These are phyloP conservation scores for Melastoma candidum DNA, from an alignment of 441 rosid species.

Conservation along the genomic window DNA sequence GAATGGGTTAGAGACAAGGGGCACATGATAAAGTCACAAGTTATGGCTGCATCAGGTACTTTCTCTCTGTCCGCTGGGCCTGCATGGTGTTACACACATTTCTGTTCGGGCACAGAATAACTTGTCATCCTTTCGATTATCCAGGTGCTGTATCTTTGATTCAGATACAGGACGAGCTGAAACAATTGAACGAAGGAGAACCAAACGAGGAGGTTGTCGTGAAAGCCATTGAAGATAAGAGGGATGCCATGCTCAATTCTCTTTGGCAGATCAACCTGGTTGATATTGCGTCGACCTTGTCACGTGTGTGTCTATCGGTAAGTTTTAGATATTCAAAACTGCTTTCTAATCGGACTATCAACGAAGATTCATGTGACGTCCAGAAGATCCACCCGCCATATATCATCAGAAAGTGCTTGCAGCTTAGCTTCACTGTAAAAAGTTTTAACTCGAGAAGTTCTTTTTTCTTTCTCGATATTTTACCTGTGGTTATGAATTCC, in stretches of 20 bases:
- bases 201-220: slow-evolving; percentile 57
- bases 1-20: slow-evolving; percentile 98
- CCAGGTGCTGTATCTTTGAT: slow-evolving; percentile 85
- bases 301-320: slow-evolving; percentile 79
- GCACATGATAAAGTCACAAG: slow-evolving; percentile 86
- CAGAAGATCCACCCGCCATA: no score
- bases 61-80: slow-evolving; percentile 3
- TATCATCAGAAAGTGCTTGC: no score
- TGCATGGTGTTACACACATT: slow-evolving; percentile 6
- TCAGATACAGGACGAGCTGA: slow-evolving; percentile 75
- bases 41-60: slow-evolving; percentile 87
- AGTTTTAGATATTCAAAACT: slow-evolving; percentile 21
- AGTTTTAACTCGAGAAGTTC: no score
- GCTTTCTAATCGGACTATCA: no score
- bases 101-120: no score
- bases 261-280: slow-evolving; percentile 92
- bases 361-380: no score
- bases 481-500: no score
- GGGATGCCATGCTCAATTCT: slow-evolving; percentile 73
- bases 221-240: slow-evolving; percentile 67
- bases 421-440: no score
- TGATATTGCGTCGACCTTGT: slow-evolving; percentile 76
- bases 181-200: slow-evolving; percentile 48
- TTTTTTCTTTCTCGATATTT: no score
- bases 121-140: slow-evolving; percentile 3